Conservation (phyloP, 2,329 filamentous ascomycete species). For the Fusarium tanahbumbuense region DNA sequence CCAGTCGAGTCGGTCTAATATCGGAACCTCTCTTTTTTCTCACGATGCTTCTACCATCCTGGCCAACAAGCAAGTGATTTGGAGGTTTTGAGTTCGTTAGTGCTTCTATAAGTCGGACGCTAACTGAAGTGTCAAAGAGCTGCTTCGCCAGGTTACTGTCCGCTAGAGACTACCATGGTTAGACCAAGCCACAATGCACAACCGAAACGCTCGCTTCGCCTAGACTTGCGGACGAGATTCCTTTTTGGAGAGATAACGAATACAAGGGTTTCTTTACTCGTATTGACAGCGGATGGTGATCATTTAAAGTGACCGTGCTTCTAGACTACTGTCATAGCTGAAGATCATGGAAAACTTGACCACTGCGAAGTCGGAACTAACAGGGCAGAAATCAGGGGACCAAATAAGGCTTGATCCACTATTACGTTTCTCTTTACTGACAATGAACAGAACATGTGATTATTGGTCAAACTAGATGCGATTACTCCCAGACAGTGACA, state of each 20-base stretch:
- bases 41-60: background rate
- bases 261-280: background rate
- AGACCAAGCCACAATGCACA: conserved; percentile 4
- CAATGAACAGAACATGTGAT: background rate
- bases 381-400: background rate
- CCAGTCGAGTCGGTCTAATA: background rate
- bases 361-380: background rate
- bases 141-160: background rate
- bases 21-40: background rate
- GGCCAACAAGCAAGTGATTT: background rate
- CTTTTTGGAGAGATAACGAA: conserved; percentile 7
- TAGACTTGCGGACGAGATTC: conserved; percentile 13
- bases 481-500: background rate
- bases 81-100: conserved; percentile 3
- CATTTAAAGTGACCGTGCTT: background rate
- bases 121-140: background rate
- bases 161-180: conserved; percentile 2
- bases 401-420: background rate
- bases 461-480: background rate
- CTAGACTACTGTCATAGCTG: background rate
- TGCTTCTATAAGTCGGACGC: background rate
- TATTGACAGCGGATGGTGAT: background rate
- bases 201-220: background rate
- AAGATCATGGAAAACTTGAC: background rate
- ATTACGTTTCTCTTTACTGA: background rate